Evolutionary conservation across 192 early-diverging fungal species (phyloP), one percentile per base, ranked within the genome.

Genomic region (Coemansia sp.): DNA sequence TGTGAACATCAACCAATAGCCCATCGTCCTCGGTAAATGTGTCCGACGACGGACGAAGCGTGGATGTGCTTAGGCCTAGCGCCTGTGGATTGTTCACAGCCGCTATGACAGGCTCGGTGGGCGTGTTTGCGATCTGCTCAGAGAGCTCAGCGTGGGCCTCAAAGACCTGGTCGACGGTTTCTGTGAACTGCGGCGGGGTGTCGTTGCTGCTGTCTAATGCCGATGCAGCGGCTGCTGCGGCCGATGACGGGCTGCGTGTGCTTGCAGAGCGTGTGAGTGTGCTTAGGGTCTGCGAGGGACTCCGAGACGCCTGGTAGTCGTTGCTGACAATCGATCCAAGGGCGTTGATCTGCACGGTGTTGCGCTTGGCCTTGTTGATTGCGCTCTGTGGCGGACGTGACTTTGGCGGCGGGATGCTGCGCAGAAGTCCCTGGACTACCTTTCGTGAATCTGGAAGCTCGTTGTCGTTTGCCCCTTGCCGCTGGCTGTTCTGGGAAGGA

Each of bases 341-440:
- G 1, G 62, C 62, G 13, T 65, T 62, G 6, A 79, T 37, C 62
- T 79, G 75, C 54, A 79, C 50, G 2, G 75, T 79, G 63, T 80
- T 74, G 67, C 72, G 70, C 68, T 80, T 80, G 40, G 72, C 77
- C 17, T 68, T 59, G 65, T 59, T 67, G 55, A 80, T 65, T 11
- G 72, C 77, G 36, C 63, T 80, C 29, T 60, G 61, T 33, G 77
- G 57, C 22, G 77, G 77, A 13, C 64, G 70, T 19, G 77, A 67
- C 48, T 60, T 64, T 14, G 77, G 77, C 33, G 64, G 70, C 55
- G 57, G 77, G 41, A 80, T 80, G 62, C 64, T 69, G 53, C 77
- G 77, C 28, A 80, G 61, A 2, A 80, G 60, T 3, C 68, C 68
- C 55, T 80, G 70, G 23, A 80, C 77, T 13, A 74, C 77, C 57